These are phyloP conservation scores for Rhizophagus sp. DNA, from an alignment of 192 early-diverging fungal genomes.

Conservation along the genomic window DNA sequence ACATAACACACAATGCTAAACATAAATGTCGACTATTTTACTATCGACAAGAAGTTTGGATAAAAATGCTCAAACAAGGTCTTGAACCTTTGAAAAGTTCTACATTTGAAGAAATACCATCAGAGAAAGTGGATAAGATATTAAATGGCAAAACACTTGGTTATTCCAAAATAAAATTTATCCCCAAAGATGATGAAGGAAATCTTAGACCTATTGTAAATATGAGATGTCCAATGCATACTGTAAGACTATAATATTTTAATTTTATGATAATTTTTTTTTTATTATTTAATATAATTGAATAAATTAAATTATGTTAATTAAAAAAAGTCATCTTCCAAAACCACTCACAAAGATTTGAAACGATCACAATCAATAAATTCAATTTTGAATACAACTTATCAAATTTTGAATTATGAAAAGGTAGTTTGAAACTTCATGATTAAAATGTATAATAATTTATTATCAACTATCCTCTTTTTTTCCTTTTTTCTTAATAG, in stretches of 20 bases:
- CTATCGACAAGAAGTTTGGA: conserved; percentile 12
- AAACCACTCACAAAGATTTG: not conserved
- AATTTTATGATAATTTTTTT: no score
- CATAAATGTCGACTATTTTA: not conserved
- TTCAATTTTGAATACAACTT: not conserved
- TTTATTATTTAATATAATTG: not conserved
- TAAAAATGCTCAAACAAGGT: not conserved
- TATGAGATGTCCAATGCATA: not conserved
- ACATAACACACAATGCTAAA: not conserved
- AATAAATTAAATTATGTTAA: not conserved
- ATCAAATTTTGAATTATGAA: not conserved
- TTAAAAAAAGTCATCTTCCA: not conserved
- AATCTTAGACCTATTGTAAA: conserved; percentile 2
- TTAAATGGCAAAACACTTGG: not conserved
- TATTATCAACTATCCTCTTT: not conserved
- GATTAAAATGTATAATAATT: not conserved
- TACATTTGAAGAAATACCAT: conserved; percentile 4
- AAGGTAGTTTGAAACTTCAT: not conserved
- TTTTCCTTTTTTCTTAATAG: not conserved
- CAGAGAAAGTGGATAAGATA: not conserved
- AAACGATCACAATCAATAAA: not conserved
- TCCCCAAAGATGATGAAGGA: conserved; percentile 1
- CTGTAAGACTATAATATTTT: not conserved
- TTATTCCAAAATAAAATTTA: not conserved
- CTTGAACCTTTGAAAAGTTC: not conserved